Evolutionary conservation across 495 filamentous ascomycete species (phyloP).

Genomic region (Aspergillus cavernicola): DNA sequence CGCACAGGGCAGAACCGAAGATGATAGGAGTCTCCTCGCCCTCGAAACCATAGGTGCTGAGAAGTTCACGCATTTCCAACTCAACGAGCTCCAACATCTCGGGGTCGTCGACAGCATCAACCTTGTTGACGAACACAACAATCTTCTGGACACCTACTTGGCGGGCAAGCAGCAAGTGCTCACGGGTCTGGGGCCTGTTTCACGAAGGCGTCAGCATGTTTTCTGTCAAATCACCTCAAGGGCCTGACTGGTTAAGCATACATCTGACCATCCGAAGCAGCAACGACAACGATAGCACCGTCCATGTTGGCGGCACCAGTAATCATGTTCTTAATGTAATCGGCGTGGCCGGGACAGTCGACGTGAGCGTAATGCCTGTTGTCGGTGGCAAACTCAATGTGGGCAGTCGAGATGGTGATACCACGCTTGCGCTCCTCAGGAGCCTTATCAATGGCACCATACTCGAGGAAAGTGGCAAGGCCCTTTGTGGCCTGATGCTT

Average conservation of each 20-base stretch:
- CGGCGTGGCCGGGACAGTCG: conserved; percentile 98
- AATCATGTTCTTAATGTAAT: conserved; percentile 99
- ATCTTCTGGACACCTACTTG: conserved; percentile 97
- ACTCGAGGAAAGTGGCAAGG: conserved; percentile 88
- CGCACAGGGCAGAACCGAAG: conserved; percentile 93
- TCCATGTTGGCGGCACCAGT: conserved; percentile 97
- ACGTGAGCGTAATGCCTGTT: conserved; percentile 96
- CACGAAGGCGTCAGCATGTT: conserved; percentile 21
- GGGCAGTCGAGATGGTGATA: conserved; percentile 97
- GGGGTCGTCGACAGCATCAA: conserved; percentile 91
- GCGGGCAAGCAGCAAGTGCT: conserved; percentile 94
- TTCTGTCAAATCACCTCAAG: neutral
- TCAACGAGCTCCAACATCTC: conserved; percentile 99
- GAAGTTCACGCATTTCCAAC: conserved; percentile 99
- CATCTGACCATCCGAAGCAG: conserved; percentile 99
- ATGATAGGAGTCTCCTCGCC: conserved; percentile 96
- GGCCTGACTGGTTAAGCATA: conserved; percentile 23
- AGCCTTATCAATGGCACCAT: conserved; percentile 97
- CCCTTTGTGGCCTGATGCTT: conserved; percentile 95
- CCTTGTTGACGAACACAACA: conserved; percentile 99
- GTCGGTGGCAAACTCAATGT: conserved; percentile 96
- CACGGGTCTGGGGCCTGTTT: conserved; percentile 89
- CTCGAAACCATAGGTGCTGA: conserved; percentile 90
- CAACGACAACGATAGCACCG: conserved; percentile 96
- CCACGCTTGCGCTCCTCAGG: conserved; percentile 99